Percentiles rank a stretch among this genome's conserved stretches.
Conservation (phyloP, 1,284 basidiomycete species). For the Cryptococcus jaspeensis region DNA sequence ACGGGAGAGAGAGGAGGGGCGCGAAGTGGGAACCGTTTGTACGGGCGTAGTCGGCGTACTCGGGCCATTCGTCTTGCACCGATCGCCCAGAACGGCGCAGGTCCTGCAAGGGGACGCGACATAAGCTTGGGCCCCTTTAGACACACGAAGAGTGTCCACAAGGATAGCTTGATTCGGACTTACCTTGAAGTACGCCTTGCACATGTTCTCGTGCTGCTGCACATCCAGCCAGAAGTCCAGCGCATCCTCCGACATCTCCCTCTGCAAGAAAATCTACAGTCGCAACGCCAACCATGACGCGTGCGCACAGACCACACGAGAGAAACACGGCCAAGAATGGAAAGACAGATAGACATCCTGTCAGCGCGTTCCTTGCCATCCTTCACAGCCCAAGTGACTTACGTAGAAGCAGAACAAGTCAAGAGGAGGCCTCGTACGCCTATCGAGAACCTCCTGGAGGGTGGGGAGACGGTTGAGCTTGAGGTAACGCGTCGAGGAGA, state of each 20-base stretch:
- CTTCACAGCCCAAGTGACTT: constrained; percentile 45
- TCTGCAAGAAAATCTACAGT: constrained; percentile 69
- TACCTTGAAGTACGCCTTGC: constrained; percentile 91
- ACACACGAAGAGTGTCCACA: neutral
- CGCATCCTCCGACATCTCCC: constrained; percentile 91
- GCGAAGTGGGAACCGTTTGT: constrained; percentile 62
- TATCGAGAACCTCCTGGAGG: constrained; percentile 79
- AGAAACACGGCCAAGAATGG: neutral
- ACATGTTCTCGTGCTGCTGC: constrained; percentile 97
- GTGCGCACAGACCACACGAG: constrained; percentile 13
- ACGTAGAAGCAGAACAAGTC: constrained; percentile 99
- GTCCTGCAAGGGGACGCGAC: constrained; percentile 55
- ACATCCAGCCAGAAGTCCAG: constrained; percentile 99
- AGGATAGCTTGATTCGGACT: constrained; percentile 6
- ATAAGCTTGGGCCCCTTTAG: neutral
- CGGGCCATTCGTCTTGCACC: constrained; percentile 94
- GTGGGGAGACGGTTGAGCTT: constrained; percentile 51
- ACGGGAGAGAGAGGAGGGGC: constrained; percentile 57
- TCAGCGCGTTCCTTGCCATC: neutral
- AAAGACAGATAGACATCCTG: neutral
- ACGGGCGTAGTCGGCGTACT: constrained; percentile 86
- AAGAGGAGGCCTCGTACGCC: constrained; percentile 86
- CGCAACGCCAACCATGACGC: neutral
- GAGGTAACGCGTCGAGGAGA: constrained; percentile 40
- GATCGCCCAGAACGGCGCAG: constrained; percentile 87